phyloP scores from a whole-genome alignment of 306 rosid species.

The Betula pendula region DNA sequence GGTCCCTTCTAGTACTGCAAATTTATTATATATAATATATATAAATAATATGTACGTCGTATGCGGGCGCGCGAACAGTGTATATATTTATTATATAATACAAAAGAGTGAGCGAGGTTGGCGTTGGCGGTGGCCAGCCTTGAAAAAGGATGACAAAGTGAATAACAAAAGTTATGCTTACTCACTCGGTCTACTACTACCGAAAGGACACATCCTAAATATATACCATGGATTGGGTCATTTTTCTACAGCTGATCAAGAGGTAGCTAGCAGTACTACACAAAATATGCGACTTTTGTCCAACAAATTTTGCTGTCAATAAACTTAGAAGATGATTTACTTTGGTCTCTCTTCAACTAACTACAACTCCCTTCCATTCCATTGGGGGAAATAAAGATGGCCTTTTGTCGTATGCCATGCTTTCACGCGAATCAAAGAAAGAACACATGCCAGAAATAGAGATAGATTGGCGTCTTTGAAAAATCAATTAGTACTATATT shows the following conservation, averaged over 20 bases:
- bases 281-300: not conserved
- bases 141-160: not conserved
- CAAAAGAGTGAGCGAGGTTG: not conserved
- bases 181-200: too few relatives aligned
- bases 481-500: not conserved
- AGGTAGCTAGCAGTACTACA: not conserved
- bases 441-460: not conserved
- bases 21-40: not conserved
- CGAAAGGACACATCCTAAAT: not conserved
- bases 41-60: not conserved
- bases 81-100: not conserved
- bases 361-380: too few relatives aligned
- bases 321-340: not conserved
- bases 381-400: too few relatives aligned
- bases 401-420: not conserved
- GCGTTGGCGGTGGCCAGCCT: not conserved
- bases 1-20: not conserved
- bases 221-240: not conserved
- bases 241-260: not conserved
- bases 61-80: too few relatives aligned
- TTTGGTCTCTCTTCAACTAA: too few relatives aligned
- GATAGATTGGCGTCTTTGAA: not conserved
- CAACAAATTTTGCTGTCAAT: not conserved
- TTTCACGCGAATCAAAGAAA: not conserved
- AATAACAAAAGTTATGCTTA: not conserved